Base-by-base conservation (phyloP, 495 filamentous ascomycete species). In the Terfezia claveryi region DNA sequence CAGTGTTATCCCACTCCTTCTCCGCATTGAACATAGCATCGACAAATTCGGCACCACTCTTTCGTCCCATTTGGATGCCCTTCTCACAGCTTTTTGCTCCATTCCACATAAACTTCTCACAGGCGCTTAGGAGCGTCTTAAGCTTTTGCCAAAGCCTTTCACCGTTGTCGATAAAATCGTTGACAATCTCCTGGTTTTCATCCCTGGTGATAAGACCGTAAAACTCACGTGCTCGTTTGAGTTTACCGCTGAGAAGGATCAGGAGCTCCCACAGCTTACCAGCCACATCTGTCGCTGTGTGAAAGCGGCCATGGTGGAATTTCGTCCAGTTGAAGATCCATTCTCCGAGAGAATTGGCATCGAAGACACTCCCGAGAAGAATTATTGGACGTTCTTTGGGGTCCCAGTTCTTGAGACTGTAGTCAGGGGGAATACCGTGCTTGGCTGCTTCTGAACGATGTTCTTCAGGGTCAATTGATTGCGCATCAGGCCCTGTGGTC, bases 251-350 rank as follows among this genome's bases (percentile, higher is more conserved):
- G n/a, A 96, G 76, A 68, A 93, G 85, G 70, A 95, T 95, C 57
- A 96, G 74, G 49, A 95, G 73, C 36, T 95, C 77, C 91, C 91
- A 98, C 58, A 98, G 70, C 63, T 95, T 87, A 64, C 91, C 91
- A 17, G 91, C 88, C 65, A 94, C 80, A 57, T 94, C 87, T 44
- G 87, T 79, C 66, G 94, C 87, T 57, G 91, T 85, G 4, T 85
- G 86, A 32, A 77, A 78, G 10, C 86, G 76, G 44, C 87, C 87
- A 59, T 92, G 83, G 67, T 83, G 80, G 71, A 85, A 95, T 57
- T 95, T 85, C 36, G 91, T 95, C 91, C 91, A 98, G 74, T 98
- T 93, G 72, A 94, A 98, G 67, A 98, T 89, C 91, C 91, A 98
- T 69, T 94, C 94, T 63, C 91, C 91, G 14, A 98, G 76, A 20